phyloP scores from a whole-genome alignment of 2,329 filamentous ascomycete species.

The Dactylonectria estremocensis region DNA sequence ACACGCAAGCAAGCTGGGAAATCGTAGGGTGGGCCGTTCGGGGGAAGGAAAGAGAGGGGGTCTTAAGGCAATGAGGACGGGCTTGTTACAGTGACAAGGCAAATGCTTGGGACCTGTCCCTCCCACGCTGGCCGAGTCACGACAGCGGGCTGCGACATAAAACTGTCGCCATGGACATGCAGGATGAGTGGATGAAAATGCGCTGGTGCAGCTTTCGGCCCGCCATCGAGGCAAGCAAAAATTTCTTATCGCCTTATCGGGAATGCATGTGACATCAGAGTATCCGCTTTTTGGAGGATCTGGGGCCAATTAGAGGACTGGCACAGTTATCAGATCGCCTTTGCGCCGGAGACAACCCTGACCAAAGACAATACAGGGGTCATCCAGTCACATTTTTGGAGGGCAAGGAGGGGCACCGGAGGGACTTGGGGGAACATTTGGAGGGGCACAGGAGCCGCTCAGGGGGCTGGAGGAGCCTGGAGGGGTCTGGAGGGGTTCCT shows the following conservation, averaged over 20 bases:
- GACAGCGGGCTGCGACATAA: constrained; percentile 35
- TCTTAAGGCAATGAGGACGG: constrained; percentile 17
- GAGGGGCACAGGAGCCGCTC: constrained; percentile 22
- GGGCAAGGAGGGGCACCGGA: constrained; percentile 22
- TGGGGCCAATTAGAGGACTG: constrained; percentile 28
- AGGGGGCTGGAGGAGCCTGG: background rate
- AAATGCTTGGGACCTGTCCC: background rate
- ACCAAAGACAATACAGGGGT: constrained; percentile 22
- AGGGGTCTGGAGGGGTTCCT: constrained; percentile 27
- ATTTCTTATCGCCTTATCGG: constrained; percentile 44
- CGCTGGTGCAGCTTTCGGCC: constrained; percentile 26
- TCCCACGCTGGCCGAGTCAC: constrained; percentile 20
- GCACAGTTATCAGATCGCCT: constrained; percentile 46
- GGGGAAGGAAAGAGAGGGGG: constrained; percentile 23
- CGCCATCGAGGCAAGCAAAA: constrained; percentile 37
- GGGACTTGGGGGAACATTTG: constrained; percentile 22
- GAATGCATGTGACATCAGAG: constrained; percentile 47
- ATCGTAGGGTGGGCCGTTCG: background rate
- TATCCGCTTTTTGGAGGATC: constrained; percentile 16
- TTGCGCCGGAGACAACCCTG: constrained; percentile 34
- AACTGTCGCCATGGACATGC: constrained; percentile 27
- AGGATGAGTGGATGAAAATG: constrained; percentile 27
- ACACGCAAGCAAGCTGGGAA: constrained; percentile 5
- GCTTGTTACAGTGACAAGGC: background rate
- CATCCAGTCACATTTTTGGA: constrained; percentile 12